Conservation (phyloP, 129 eudicot genomes). For the Calendula officinalis region DNA sequence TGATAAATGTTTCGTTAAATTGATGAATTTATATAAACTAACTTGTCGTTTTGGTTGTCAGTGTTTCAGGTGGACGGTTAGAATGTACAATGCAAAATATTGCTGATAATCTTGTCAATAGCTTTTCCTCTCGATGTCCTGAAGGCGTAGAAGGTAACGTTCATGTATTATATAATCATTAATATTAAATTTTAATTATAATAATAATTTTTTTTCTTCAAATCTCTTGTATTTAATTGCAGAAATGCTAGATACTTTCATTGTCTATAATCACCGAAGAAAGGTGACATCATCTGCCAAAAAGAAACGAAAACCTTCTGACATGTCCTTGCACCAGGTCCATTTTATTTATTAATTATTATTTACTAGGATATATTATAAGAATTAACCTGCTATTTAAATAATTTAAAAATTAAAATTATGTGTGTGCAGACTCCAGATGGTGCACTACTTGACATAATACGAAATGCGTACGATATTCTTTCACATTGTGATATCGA, state of each 20-base stretch:
- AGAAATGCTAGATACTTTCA: conserved; percentile 86
- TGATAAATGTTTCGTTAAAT: not conserved
- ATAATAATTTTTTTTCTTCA: not conserved
- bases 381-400: conserved; percentile 4
- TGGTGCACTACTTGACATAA: conserved; percentile 86
- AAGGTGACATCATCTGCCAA: conserved; percentile 99
- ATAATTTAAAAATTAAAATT: conserved; percentile 4
- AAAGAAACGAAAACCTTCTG: conserved; percentile 71
- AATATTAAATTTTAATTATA: not conserved
- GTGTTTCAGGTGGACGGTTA: conserved; percentile 90
- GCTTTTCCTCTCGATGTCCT: conserved; percentile 53
- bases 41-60: conserved; percentile 33
- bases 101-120: conserved; percentile 78
- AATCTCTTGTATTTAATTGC: conserved; percentile 31
- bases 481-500: conserved; percentile 69
- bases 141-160: conserved; percentile 71
- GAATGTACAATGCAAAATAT: conserved; percentile 99
- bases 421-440: conserved; percentile 74
- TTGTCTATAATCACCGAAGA: conserved; percentile 83
- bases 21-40: conserved; percentile 1
- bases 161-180: not conserved
- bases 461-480: conserved; percentile 88
- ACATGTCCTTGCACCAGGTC: conserved; percentile 90
- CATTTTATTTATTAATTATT: conserved; percentile 12
- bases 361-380: not conserved